A percentile compares a stretch with the other conserved stretches of the same genome.
Evolutionary conservation across 1,284 basidiomycete genomes (phyloP).

Genomic region (Microstroma glucosiphilum): DNA sequence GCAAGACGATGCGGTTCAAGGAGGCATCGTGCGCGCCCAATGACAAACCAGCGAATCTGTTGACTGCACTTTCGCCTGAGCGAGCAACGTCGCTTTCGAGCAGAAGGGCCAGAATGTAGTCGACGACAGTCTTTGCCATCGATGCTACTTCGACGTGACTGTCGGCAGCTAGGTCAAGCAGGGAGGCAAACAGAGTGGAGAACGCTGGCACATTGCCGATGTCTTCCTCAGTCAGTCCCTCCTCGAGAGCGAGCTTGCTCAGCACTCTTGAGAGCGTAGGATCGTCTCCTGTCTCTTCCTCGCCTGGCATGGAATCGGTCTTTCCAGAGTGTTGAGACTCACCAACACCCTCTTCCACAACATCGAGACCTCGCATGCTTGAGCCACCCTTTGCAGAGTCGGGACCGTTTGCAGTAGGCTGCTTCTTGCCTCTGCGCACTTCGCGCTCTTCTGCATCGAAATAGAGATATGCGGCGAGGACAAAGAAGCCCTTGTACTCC

Average conservation of each 20-base stretch:
- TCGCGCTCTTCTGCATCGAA: constrained; percentile 66
- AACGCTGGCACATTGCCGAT: constrained; percentile 73
- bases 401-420: background rate
- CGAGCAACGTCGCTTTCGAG: constrained; percentile 77
- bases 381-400: background rate
- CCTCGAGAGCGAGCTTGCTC: constrained; percentile 60
- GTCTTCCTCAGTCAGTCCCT: constrained; percentile 68
- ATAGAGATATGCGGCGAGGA: constrained; percentile 90
- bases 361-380: constrained; percentile 53
- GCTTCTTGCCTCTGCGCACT: background rate
- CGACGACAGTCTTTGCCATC: constrained; percentile 81
- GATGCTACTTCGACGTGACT: constrained; percentile 87
- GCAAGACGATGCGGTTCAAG: constrained; percentile 35
- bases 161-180: constrained; percentile 86
- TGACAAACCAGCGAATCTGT: constrained; percentile 58
- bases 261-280: constrained; percentile 67
- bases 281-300: constrained; percentile 50
- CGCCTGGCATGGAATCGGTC: background rate
- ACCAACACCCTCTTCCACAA: constrained; percentile 51
- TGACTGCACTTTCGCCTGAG: constrained; percentile 49
- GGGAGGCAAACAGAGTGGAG: constrained; percentile 82
- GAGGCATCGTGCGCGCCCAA: constrained; percentile 52
- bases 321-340: background rate
- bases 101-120: constrained; percentile 83
- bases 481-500: constrained; percentile 93